Conservation (phyloP, 345 rosid genomes). For the Noccaea caerulescens region DNA sequence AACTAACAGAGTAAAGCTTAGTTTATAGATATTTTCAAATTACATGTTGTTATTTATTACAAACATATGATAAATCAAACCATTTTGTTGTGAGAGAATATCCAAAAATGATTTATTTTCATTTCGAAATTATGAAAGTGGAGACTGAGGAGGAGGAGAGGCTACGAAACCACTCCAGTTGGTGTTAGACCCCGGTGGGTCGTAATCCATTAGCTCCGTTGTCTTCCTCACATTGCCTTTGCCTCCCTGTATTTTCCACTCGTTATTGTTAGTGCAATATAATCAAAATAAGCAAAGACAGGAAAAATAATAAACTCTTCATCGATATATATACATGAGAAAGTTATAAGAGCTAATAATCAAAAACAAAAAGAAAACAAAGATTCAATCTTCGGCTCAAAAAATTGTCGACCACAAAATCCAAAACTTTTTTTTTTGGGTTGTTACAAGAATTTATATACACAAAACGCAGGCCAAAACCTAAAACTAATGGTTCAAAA, state of each 20-base stretch:
- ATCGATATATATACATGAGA: no score
- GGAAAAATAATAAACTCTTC: no score
- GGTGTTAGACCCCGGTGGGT: conserved; percentile 34
- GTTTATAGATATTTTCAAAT: neutral
- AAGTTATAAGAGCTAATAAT: no score
- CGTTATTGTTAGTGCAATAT: neutral
- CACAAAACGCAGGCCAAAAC: neutral
- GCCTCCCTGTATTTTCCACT: conserved; percentile 28
- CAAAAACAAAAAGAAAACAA: neutral
- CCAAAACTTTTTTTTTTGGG: no score
- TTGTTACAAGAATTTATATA: no score
- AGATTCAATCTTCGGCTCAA: neutral
- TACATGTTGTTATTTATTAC: conserved; percentile 19
- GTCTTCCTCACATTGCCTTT: conserved; percentile 16
- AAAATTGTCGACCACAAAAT: no score
- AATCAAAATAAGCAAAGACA: no score
- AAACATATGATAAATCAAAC: neutral
- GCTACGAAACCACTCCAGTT: conserved; percentile 43
- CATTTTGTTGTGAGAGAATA: neutral
- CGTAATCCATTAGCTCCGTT: conserved; percentile 43
- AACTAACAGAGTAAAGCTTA: neutral
- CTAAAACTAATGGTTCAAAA: neutral
- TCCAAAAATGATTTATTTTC: neutral
- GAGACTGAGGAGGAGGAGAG: conserved; percentile 63
- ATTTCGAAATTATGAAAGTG: conserved; percentile 24